Conservation (phyloP, 306 rosid genomes). For the Casuarina glauca region DNA sequence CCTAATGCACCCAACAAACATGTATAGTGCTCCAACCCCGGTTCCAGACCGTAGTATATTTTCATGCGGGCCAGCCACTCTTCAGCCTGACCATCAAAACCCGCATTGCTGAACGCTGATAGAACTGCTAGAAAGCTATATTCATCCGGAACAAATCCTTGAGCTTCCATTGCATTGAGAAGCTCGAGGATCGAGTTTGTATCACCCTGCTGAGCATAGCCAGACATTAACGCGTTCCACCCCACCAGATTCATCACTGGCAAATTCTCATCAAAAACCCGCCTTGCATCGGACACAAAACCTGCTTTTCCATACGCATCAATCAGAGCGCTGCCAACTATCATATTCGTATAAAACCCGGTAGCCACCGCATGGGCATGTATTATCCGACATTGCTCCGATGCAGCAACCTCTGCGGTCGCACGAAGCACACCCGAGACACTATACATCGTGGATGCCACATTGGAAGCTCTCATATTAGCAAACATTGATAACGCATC, state of each 20-base stretch:
- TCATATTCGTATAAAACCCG: constrained; percentile 49
- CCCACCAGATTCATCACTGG: constrained; percentile 54
- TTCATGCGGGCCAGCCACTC: constrained; percentile 69
- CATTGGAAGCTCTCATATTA: constrained; percentile 48
- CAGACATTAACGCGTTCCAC: constrained; percentile 87
- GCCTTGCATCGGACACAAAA: constrained; percentile 62
- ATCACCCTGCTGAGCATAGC: constrained; percentile 84
- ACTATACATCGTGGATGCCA: constrained; percentile 54
- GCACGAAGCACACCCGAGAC: constrained; percentile 70
- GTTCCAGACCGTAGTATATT: constrained; percentile 56
- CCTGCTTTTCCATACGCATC: constrained; percentile 87
- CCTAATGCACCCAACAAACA: constrained; percentile 83
- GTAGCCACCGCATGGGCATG: constrained; percentile 56
- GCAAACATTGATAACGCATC: constrained; percentile 50
- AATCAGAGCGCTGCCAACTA: constrained; percentile 63
- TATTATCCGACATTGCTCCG: constrained; percentile 74
- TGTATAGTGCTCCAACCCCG: constrained; percentile 77
- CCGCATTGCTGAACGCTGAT: constrained; percentile 56
- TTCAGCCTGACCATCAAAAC: constrained; percentile 55
- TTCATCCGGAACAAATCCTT: constrained; percentile 60
- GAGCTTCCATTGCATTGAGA: constrained; percentile 47
- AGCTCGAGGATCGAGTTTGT: constrained; percentile 35
- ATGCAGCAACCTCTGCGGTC: constrained; percentile 63
- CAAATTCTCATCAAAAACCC: constrained; percentile 54
- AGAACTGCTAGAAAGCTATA: constrained; percentile 74